Base-by-base conservation (phyloP, 192 early-diverging fungal species). In the Podochytrium sp. region DNA sequence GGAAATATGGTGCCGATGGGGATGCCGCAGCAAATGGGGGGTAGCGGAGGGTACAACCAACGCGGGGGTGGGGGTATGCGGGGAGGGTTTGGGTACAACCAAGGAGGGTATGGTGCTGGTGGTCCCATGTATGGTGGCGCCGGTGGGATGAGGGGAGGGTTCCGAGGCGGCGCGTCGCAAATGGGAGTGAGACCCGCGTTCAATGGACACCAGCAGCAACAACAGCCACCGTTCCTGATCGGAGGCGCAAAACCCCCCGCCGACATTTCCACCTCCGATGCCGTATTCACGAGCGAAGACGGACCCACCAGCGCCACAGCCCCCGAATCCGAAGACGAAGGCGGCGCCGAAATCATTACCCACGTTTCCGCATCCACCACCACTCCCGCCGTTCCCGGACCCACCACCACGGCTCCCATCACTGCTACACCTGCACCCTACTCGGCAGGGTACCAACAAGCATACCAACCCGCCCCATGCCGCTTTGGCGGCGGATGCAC, bases 401-500 rank as follows among this genome's bases (percentile, higher is more conserved):
- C 25, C 6, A 3, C 6, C 59, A 3, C 33, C 32, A 38, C n/a
- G n/a, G 33, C 30, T 37, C 18, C 37, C 20, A 61, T 14, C 55
- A 57, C 0, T 29, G 14, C 30, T 34, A 38, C 33, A 38, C 23
- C 58, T 27, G 7, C 58, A 55, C 14, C 58, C 10, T 20, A 47
- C 43, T 20, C 43, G 43, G 10, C 7, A 47, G 10, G 10, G 10
- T 47, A 7, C 43, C 7, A 7, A 20, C 7, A 20, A 7, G 43
- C 43, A 20, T 20, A 41, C 12, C 32, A 34, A 79, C 51, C 63
- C 14, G 38, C 70, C 7, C 52, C 42, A 41, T 83, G 81, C 71
- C 49, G 57, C 25, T 83, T 71, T 41, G 77, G 75, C 38, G 74
- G 59, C 34, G 43, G 61, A 35, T 83, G 81, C 50, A 76, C 81